Percentiles rank a stretch among this genome's conserved stretches.
These are phyloP conservation scores for Backusella macrospora DNA, from an alignment of 192 early-diverging fungal genomes.

Conservation along the genomic window DNA sequence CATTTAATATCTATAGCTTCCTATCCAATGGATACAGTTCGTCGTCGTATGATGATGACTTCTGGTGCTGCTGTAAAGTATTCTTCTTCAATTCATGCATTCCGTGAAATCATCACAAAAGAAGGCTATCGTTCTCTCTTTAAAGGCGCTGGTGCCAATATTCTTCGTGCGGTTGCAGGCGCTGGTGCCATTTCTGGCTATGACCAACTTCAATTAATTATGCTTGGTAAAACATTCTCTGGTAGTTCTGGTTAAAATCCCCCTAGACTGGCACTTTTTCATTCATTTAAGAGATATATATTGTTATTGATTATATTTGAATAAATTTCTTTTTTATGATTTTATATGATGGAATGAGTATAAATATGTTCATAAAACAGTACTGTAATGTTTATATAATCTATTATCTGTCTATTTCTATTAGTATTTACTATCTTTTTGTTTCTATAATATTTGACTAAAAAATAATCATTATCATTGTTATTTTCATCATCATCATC, in stretches of 20 bases:
- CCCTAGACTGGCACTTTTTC: too few relatives aligned
- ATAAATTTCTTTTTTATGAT: too few relatives aligned
- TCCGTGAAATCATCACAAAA: conserved; percentile 85
- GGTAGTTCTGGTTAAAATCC: conserved; percentile 1
- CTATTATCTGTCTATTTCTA: too few relatives aligned
- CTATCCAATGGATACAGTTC: conserved; percentile 97
- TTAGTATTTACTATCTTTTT: too few relatives aligned
- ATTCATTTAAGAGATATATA: too few relatives aligned
- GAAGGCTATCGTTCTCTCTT: conserved; percentile 93
- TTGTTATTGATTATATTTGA: too few relatives aligned
- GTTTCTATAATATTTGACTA: too few relatives aligned
- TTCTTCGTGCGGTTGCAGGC: conserved; percentile 96
- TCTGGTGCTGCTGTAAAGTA: conserved; percentile 91
- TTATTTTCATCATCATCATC: too few relatives aligned
- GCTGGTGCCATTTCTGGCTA: conserved; percentile 88
- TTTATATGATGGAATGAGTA: too few relatives aligned
- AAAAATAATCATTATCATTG: too few relatives aligned
- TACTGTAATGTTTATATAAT: too few relatives aligned
- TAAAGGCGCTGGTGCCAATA: conserved; percentile 99
- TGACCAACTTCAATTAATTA: conserved; percentile 57
- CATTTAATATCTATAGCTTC: conserved; percentile 50
- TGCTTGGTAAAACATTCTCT: conserved; percentile 34
- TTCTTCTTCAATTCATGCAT: conserved; percentile 81
- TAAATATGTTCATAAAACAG: too few relatives aligned
- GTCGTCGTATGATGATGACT: conserved; percentile 96